Evolutionary conservation across 192 early-diverging fungal species (phyloP).

Genomic region (Polychytrium aggregatum): DNA sequence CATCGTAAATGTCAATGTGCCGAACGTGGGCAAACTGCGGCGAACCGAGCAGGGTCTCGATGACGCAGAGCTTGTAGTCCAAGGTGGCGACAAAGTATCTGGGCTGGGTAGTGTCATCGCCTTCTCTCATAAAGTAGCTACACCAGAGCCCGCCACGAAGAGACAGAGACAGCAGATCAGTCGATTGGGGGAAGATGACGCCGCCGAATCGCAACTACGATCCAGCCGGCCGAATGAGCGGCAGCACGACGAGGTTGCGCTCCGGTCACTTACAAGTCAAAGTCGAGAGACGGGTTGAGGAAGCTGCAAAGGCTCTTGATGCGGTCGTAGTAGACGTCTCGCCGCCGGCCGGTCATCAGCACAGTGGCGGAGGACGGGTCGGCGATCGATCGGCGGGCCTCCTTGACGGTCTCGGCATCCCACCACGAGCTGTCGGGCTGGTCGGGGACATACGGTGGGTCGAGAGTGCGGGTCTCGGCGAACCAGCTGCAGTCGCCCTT

Average conservation of each 20-base stretch:
- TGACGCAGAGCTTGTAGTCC: conserved; percentile 36
- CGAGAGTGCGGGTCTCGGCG: conserved; percentile 25
- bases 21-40: conserved; percentile 22
- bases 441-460: conserved; percentile 27
- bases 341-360: conserved; percentile 32
- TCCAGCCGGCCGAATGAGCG: too few species aligned
- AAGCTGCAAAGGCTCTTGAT: conserved; percentile 19
- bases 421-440: conserved; percentile 25
- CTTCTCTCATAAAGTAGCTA: conserved; percentile 28
- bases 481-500: conserved; percentile 43
- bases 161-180: not conserved
- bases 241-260: too few species aligned
- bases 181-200: too few species aligned
- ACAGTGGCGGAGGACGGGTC: conserved; percentile 8
- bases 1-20: conserved; percentile 30
- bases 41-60: conserved; percentile 11
- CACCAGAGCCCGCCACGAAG: not conserved
- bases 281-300: conserved; percentile 8
- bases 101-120: conserved; percentile 7
- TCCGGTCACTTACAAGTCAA: conserved; percentile 37
- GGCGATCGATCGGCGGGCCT: not conserved
- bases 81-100: conserved; percentile 22
- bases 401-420: conserved; percentile 12
- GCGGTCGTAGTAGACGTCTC: conserved; percentile 29
- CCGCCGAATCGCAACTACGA: too few species aligned